phyloP scores from a whole-genome alignment of 768 basidiomycete genomes.

The Phylloporus sp. region DNA sequence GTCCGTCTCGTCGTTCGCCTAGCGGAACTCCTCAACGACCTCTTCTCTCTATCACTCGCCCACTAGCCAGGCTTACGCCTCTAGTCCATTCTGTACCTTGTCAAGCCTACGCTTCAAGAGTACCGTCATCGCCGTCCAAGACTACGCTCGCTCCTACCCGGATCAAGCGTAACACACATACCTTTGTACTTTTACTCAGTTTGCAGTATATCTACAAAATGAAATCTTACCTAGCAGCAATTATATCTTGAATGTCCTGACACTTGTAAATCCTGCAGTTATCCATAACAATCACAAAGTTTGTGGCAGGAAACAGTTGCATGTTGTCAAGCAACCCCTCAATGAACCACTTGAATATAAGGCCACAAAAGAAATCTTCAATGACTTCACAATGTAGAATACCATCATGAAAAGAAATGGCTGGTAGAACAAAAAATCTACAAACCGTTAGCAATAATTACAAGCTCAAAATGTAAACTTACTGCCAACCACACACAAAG shows the following conservation, averaged over 20 bases:
- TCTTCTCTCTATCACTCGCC: too few relatives aligned
- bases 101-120: too few relatives aligned
- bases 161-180: too few relatives aligned
- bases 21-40: too few relatives aligned
- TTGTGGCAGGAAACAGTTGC: slow-evolving; percentile 31
- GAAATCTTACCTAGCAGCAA: too few relatives aligned
- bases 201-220: too few relatives aligned
- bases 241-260: slow-evolving; percentile 27
- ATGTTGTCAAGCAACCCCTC: slow-evolving; percentile 6
- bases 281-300: slow-evolving; percentile 36
- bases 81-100: too few relatives aligned
- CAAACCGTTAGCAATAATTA: background rate
- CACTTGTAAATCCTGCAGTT: slow-evolving; percentile 40
- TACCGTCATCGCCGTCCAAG: too few relatives aligned
- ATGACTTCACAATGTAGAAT: background rate
- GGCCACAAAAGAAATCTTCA: background rate
- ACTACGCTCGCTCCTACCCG: too few relatives aligned
- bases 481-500: background rate
- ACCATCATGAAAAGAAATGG: background rate
- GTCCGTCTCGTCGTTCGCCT: too few relatives aligned
- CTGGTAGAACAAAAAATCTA: background rate
- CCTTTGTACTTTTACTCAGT: slow-evolving; percentile 20
- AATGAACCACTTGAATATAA: background rate
- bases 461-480: background rate
- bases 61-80: too few relatives aligned